Base-by-base conservation (phyloP, 1,139 yeast genomes). In the Candida sp. region DNA sequence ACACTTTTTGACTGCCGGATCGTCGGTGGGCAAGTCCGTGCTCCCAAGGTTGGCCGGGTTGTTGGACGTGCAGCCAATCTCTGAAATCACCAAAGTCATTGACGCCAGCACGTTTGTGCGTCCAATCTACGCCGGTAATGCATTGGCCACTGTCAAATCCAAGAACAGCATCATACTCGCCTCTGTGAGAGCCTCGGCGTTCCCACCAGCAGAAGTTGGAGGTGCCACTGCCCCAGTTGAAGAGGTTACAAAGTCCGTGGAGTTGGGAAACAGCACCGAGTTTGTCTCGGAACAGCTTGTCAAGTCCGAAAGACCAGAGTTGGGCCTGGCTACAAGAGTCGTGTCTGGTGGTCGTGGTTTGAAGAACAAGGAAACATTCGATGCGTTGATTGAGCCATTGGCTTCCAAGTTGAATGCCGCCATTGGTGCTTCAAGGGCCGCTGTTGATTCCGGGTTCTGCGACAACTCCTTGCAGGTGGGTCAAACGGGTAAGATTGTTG, bases 391-490 rank as follows among this genome's bases (percentile, higher is more conserved):
- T 52, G 85, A 81, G 58, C 99, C 99, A 47, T 79, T 94, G 59
- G 98, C 99, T 9, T 85, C 84, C 51, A 82, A 90, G 55, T 75
- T 94, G 54, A 84, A 86, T 52, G 99, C 98, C 2, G 98, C 97
- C 47, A 89, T 94, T 47, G 99, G 99, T 64, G 99, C 99, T 8
- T 91, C 97, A 6, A 86, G 99, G 70, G 99, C 98, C 17, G 98
- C 98, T 22, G 99, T 94, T 30, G 99, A 94, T 69, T 82, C 96
- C 44, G 98, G 98, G 0, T 92, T 84, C 69, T 93, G 97, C 65
- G 98, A 94, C 67, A 94, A 94, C 73, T 92, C 98, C n/a, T 81
- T 94, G 60, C 99, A 94, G 74, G 94, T 94, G 54, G 99, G 99
- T 49, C 99, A 94, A 75, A 94, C 99, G 9, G 99, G 99, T 63